Evolutionary conservation across 192 early-diverging fungal genomes (phyloP).

Genomic region (Obelidium mucronatum): DNA sequence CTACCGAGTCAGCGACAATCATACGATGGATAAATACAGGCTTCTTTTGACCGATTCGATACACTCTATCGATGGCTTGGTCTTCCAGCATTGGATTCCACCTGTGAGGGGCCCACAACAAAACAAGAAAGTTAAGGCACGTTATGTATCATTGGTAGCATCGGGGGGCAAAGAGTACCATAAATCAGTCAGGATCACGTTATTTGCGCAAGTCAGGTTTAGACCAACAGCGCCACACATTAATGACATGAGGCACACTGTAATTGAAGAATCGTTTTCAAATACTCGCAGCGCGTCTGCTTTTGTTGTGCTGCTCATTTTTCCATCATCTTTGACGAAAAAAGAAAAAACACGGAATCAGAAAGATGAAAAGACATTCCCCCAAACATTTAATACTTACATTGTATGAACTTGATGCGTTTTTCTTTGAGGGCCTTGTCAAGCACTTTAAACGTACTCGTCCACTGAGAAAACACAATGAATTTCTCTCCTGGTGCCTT

Average conservation of each 20-base stretch:
- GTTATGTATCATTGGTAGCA: too few species aligned
- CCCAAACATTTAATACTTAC: too few species aligned
- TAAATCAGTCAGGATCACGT: slow-evolving; percentile 51
- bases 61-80: slow-evolving; percentile 73
- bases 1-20: slow-evolving; percentile 66
- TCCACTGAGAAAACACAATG: slow-evolving; percentile 96
- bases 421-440: slow-evolving; percentile 19
- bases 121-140: background rate
- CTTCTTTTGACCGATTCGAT: slow-evolving; percentile 51
- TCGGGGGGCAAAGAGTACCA: slow-evolving; percentile 44
- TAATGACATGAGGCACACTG: slow-evolving; percentile 40
- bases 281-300: slow-evolving; percentile 15
- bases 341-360: background rate
- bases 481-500: slow-evolving; percentile 58
- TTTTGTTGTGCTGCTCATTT: slow-evolving; percentile 29
- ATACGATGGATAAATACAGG: slow-evolving; percentile 65
- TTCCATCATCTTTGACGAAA: slow-evolving; percentile 32
- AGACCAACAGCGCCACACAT: slow-evolving; percentile 49
- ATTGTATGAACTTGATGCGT: background rate
- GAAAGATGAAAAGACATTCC: too few species aligned
- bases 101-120: background rate
- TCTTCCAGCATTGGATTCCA: slow-evolving; percentile 74
- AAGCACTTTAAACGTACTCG: slow-evolving; percentile 55
- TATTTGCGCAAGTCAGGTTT: slow-evolving; percentile 48
- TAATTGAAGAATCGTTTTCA: slow-evolving; percentile 4